These are phyloP conservation scores for Raddia guianensis DNA, from an alignment of 176 grass and related monocot genomes.

Conservation along the genomic window DNA sequence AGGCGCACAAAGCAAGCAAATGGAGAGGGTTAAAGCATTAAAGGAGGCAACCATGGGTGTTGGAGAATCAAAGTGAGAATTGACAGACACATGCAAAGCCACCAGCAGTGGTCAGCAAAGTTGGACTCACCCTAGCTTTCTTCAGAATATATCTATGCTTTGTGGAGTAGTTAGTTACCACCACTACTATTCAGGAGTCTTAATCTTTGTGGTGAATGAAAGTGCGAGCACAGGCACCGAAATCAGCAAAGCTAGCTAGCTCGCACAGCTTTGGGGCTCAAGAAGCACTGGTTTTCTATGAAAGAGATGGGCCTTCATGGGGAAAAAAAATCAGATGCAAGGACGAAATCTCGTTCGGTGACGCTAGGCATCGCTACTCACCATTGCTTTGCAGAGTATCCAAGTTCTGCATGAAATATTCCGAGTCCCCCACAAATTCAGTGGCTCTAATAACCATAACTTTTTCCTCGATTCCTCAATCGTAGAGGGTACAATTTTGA, in stretches of 20 bases:
- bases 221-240: not conserved
- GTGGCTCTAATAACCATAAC: no score
- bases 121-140: constrained; percentile 3
- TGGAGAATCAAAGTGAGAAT: constrained; percentile 18
- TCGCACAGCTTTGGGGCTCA: constrained; percentile 24
- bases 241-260: constrained; percentile 25
- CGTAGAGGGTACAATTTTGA: not conserved
- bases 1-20: not conserved
- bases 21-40: constrained; percentile 1
- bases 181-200: not conserved
- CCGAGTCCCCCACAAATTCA: constrained; percentile 7
- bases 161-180: not conserved
- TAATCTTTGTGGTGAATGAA: constrained; percentile 8
- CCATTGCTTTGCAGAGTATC: not conserved
- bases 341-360: not conserved
- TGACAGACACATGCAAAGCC: constrained; percentile 27
- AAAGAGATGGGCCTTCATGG: not conserved
- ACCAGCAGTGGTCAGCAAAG: constrained; percentile 27
- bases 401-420: not conserved
- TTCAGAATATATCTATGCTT: constrained; percentile 16
- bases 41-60: not conserved
- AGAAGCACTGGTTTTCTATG: not conserved
- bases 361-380: not conserved
- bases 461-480: not conserved
- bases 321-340: not conserved